Base-by-base conservation (phyloP, 2,329 filamentous ascomycete species). In the Alternaria gansuensis region DNA sequence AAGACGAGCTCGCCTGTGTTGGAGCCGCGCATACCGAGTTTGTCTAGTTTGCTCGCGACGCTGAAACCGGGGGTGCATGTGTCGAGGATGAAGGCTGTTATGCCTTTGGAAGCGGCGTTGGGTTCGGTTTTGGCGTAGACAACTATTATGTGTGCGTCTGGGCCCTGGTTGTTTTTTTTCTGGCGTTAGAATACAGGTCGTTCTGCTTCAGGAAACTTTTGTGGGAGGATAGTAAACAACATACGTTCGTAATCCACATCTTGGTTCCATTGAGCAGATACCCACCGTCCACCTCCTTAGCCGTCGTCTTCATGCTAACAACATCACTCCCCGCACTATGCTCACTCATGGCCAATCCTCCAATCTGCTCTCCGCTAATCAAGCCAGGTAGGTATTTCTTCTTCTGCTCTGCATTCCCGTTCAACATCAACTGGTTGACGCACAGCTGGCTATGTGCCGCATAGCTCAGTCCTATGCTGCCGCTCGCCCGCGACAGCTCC, bases 201-300 rank as follows among this genome's bases (percentile, higher is more conserved):
- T n/a, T n/a, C 11, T 8, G 26, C 17, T 29, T 5, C 13, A 11
- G 3, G 29, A 37, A 5, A 14, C 10, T 23, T 3, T 17, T 17
- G 17, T 17, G 17, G 17, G 17, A 17, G 17, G 17, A 4, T 36
- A 14, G 4, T 14, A 21, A n/a, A 9, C n/a, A 17, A 69, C 78
- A 41, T 67, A 85, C 92, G 79, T 99, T 99, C 62, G 94, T 99
- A 76, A 99, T 99, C 94, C 94, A 99, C 94, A 98, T 97, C 84
- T 99, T 97, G 60, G 89, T 91, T 31, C 93, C 94, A 72, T 93
- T 92, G 54, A 99, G 82, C 21, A 93, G 63, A 77, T 90, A 97
- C 28, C 94, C 94, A 34, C 93, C 93, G 70, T 95, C 90, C 10
- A 92, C 90, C 64, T 86, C 83, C 75, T 87, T 90, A 0, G 93